Evolutionary conservation across 345 rosid genomes (phyloP).

Genomic region (Bruguiera sexangula): DNA sequence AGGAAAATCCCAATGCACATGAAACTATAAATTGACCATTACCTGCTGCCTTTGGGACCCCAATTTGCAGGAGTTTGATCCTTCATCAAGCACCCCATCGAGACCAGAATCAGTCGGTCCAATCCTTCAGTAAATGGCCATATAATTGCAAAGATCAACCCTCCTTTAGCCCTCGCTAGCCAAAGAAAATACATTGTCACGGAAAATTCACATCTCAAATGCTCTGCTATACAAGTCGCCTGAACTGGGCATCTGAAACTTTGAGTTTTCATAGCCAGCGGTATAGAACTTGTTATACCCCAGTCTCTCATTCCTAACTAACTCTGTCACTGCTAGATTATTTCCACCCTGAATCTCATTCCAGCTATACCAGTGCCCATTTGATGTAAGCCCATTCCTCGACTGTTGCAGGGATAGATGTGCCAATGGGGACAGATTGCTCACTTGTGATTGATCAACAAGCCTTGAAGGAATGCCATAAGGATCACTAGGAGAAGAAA

Average conservation of each 20-base stretch:
- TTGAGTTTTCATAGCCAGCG: conserved; percentile 62
- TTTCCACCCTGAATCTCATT: conserved; percentile 64
- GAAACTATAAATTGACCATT: not conserved
- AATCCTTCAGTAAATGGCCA: conserved; percentile 20
- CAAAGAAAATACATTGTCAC: conserved; percentile 14
- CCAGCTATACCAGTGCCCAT: conserved; percentile 78
- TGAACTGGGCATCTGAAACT: conserved; percentile 60
- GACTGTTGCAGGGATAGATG: conserved; percentile 59
- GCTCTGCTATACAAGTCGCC: conserved; percentile 67
- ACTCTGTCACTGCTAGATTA: conserved; percentile 54
- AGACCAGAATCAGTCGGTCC: conserved; percentile 26
- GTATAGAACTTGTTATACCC: conserved; percentile 51
- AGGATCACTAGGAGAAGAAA: conserved; percentile 50
- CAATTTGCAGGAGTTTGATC: conserved; percentile 27
- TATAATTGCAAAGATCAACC: conserved; percentile 9
- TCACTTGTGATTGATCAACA: conserved; percentile 59
- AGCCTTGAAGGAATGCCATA: conserved; percentile 56
- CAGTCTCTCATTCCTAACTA: conserved; percentile 65
- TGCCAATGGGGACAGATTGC: conserved; percentile 41
- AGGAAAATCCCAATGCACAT: not conserved
- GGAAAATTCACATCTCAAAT: conserved; percentile 57
- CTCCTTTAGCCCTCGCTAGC: conserved; percentile 22
- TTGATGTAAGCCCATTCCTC: conserved; percentile 45
- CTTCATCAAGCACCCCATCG: conserved; percentile 33
- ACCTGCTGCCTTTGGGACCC: conserved; percentile 40